A percentile compares a stretch with the other conserved stretches of the same genome.
Conservation (phyloP, 2,329 filamentous ascomycete genomes). For the Colletotrichum gloeosporioides region DNA sequence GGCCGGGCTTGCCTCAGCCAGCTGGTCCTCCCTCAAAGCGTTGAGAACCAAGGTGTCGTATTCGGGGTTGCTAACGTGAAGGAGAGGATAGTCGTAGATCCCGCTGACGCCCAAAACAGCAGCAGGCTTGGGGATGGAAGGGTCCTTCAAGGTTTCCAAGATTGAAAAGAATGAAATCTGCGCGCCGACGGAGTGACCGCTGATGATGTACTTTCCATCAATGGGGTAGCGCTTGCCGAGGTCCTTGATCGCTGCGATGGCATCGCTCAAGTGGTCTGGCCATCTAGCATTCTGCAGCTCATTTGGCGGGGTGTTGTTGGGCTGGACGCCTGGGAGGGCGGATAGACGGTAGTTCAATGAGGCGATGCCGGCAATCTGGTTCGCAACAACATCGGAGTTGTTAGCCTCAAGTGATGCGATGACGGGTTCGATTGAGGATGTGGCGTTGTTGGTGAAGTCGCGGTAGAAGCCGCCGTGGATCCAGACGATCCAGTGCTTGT, state of each 20-base stretch:
- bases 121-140: conserved; percentile 37
- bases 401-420: conserved; percentile 1
- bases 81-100: conserved; percentile 67
- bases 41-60: conserved; percentile 64
- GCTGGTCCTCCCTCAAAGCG: conserved; percentile 63
- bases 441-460: conserved; percentile 11
- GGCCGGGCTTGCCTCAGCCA: conserved; percentile 56
- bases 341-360: conserved; percentile 11
- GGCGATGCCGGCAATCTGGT: not conserved
- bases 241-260: conserved; percentile 3
- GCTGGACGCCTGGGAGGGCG: conserved; percentile 10
- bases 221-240: not conserved
- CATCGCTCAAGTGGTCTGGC: conserved; percentile 9
- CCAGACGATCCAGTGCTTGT: conserved; percentile 13
- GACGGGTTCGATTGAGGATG: not conserved
- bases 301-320: not conserved
- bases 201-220: not conserved
- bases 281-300: conserved; percentile 11
- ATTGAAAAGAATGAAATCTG: conserved; percentile 4
- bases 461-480: conserved; percentile 15
- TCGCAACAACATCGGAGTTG: not conserved
- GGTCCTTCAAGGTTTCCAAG: not conserved
- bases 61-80: conserved; percentile 51
- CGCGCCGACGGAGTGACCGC: conserved; percentile 13
- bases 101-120: conserved; percentile 67